Conservation (phyloP, 306 rosid genomes). For the Medicago truncatula region MtrunA17r5.0-ANR NC_053045.1:53380001-53380500, state of each 20-base stretch:
- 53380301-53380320: conserved; percentile 47
- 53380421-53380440: conserved; percentile 47
- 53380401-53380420: conserved; percentile 51
- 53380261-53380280: conserved; percentile 50
- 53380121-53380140: conserved; percentile 21
- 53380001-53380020: conserved; percentile 32
- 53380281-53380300: conserved; percentile 44
- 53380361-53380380: conserved; percentile 53
- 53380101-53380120: conserved; percentile 42
- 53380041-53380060: conserved; percentile 49
- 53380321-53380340: conserved; percentile 63
- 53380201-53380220: conserved; percentile 39
- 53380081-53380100: conserved; percentile 35
- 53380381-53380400: conserved; percentile 77
- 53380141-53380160: conserved; percentile 30
- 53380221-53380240: conserved; percentile 31
- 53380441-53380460: conserved; percentile 36
- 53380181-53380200: conserved; percentile 45
- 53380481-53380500: conserved; percentile 44
- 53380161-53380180: conserved; percentile 33
- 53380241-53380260: conserved; percentile 47
- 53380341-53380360: conserved; percentile 69
- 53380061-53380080: conserved; percentile 18
- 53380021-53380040: conserved; percentile 52
- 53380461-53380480: conserved; percentile 42